A percentile compares a stretch with the other conserved stretches of the same genome.
phyloP scores from a whole-genome alignment of 495 filamentous ascomycete genomes.

The Aspergillus biplanus region DNA sequence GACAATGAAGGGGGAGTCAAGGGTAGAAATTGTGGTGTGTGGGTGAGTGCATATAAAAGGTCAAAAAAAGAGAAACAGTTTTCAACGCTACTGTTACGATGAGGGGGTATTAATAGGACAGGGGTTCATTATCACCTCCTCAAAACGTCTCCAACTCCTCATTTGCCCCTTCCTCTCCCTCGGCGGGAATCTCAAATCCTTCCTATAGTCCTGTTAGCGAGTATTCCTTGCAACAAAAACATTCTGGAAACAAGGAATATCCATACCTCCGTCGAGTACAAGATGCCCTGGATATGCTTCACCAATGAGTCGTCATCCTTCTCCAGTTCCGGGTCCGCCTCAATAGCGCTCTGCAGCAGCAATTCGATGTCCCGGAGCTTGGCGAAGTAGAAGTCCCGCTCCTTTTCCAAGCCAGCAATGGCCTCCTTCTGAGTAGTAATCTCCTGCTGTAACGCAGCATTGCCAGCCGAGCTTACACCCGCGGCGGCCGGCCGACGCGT shows the following conservation, averaged over 20 bases:
- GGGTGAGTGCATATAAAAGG: not conserved
- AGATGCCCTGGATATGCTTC: constrained; percentile 91
- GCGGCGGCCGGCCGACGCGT: constrained; percentile 50
- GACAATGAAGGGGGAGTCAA: not conserved
- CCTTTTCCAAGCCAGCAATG: constrained; percentile 84
- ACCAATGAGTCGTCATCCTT: constrained; percentile 88
- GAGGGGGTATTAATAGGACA: constrained; percentile 33
- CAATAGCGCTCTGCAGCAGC: constrained; percentile 86
- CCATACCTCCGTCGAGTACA: constrained; percentile 92
- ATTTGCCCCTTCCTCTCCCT: constrained; percentile 38
- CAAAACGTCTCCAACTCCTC: constrained; percentile 59
- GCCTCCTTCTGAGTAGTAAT: constrained; percentile 83
- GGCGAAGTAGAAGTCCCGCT: constrained; percentile 98
- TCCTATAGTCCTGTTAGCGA: constrained; percentile 39
- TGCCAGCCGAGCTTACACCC: constrained; percentile 58
- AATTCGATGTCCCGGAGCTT: constrained; percentile 97
- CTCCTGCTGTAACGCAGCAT: constrained; percentile 75
- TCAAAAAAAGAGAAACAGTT: constrained; percentile 4
- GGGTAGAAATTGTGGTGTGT: not conserved
- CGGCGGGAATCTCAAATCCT: constrained; percentile 56
- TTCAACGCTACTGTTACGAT: constrained; percentile 25
- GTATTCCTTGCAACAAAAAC: not conserved
- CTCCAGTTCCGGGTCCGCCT: constrained; percentile 87
- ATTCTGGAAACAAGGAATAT: too few species aligned
- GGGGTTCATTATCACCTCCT: constrained; percentile 16